Evolutionary conservation across 176 grass and related monocot genomes (phyloP).

Genomic region (Thalia dealbata): DNA sequence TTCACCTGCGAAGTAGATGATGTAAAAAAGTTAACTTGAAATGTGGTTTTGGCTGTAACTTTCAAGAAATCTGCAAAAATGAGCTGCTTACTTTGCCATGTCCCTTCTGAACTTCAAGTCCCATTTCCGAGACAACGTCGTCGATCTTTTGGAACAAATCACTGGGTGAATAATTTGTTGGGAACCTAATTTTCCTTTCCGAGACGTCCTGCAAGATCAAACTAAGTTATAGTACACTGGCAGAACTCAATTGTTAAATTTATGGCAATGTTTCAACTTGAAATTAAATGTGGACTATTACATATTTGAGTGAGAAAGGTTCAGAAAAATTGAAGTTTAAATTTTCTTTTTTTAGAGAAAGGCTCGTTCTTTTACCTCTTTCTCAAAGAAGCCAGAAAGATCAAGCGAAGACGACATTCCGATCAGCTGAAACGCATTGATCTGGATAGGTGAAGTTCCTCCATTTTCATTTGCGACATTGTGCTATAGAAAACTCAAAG

Average conservation of each 20-base stretch:
- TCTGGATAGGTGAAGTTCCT: slow-evolving; percentile 37
- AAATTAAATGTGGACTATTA: too few species aligned
- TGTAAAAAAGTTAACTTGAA: neutral
- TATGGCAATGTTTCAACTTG: too few species aligned
- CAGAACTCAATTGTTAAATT: too few species aligned
- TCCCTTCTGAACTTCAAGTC: slow-evolving; percentile 57
- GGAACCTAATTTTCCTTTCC: slow-evolving; percentile 87
- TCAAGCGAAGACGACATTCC: slow-evolving; percentile 95
- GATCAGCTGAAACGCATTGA: slow-evolving; percentile 94
- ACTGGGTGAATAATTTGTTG: slow-evolving; percentile 54
- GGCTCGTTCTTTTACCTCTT: slow-evolving; percentile 40
- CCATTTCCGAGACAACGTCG: slow-evolving; percentile 50
- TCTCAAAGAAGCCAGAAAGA: slow-evolving; percentile 93
- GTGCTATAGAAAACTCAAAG: slow-evolving; percentile 30
- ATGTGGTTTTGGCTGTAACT: too few species aligned
- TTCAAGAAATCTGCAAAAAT: neutral
- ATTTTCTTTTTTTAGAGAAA: too few species aligned
- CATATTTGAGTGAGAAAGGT: slow-evolving; percentile 43
- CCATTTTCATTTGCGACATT: slow-evolving; percentile 30
- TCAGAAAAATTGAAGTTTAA: neutral
- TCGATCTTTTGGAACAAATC: slow-evolving; percentile 73
- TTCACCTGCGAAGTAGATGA: slow-evolving; percentile 42
- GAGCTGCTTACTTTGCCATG: slow-evolving; percentile 58
- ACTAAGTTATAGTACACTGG: slow-evolving; percentile 19
- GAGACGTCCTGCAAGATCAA: slow-evolving; percentile 56